Evolutionary conservation across 257 asterid genomes (phyloP).

Genomic region (Pogostemon cablin): DNA sequence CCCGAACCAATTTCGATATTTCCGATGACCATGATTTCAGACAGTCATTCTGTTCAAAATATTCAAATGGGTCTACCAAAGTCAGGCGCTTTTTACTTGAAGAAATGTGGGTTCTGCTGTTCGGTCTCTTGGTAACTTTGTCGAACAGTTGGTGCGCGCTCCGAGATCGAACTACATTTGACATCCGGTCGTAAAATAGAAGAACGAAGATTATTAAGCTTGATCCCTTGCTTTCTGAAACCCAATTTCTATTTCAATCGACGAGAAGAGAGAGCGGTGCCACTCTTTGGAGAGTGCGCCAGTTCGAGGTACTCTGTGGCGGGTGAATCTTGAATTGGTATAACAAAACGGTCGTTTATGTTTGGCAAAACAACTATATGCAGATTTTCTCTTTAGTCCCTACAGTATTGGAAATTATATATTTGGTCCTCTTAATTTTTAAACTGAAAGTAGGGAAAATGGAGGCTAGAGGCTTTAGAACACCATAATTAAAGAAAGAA

Average conservation of each 20-base stretch:
- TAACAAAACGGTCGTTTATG: background rate
- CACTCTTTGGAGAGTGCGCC: background rate
- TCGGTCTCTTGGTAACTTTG: constrained; percentile 49
- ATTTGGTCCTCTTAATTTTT: background rate
- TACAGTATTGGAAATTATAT: background rate
- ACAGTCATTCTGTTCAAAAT: constrained; percentile 44
- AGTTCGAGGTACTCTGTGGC: constrained; percentile 12
- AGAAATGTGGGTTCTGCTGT: constrained; percentile 32
- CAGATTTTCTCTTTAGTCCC: background rate
- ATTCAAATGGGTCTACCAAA: constrained; percentile 40
- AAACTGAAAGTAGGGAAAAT: too few species aligned
- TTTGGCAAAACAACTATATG: background rate
- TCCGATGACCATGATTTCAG: constrained; percentile 56
- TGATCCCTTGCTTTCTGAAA: background rate
- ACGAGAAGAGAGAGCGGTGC: background rate
- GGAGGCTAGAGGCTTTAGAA: too few species aligned
- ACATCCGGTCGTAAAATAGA: constrained; percentile 26
- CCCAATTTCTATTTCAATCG: background rate
- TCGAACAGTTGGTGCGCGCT: constrained; percentile 61
- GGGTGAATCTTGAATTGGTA: constrained; percentile 27
- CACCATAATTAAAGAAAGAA: too few species aligned
- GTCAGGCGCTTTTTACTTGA: constrained; percentile 24
- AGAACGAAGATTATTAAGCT: background rate
- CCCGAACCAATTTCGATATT: constrained; percentile 56
- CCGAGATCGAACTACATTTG: constrained; percentile 34